Evolutionary conservation across 2,329 filamentous ascomycete species (phyloP), one percentile per base, ranked within the genome.

Genomic region (Exophiala spinifera): DNA sequence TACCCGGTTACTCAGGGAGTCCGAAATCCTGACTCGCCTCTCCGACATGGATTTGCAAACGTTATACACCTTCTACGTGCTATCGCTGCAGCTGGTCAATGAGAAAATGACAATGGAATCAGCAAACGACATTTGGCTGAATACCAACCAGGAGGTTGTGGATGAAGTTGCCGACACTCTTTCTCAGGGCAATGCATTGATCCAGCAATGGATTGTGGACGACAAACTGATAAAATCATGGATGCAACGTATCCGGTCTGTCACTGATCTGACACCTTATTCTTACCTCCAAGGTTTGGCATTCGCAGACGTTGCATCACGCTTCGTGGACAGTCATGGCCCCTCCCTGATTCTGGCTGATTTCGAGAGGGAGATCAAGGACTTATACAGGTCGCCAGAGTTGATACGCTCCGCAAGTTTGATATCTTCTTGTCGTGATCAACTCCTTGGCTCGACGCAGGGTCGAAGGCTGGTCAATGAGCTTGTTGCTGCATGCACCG

Each of bases 91-190:
- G 57, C 67, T 86, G 19, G 76, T 81, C 14, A 78, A 82, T 51
- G 83, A 86, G 56, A 83, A 85, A 53, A 63, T 84, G 15, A 80
- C 77, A 44, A 73, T 86, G 47, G 72, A 77, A 14, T 76, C 75
- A 3, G 76, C 77, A 7, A 83, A 83, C 59, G 71, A 75, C 6
- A 72, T 85, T 3, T 80, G 80, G 71, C 71, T 73, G 4, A 62
- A 72, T 11, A 72, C 75, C 46, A 72, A 71, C 34, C 57, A 73
- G 8, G 78, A 80, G 40, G 70, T 77, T 11, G 79, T 81, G 46
- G 70, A 75, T 8, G 79, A 81, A 40, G 77, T 79, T 5, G 69
- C 79, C 49, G 74, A 79, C 3, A 74, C 81, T 53, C 72, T 84
- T 20, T 74, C 74, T 10, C 72, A 79, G 60, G 77, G 78, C 8